Conservation (phyloP, 257 asterid genomes). For the Nicotiana noctiflora region DNA sequence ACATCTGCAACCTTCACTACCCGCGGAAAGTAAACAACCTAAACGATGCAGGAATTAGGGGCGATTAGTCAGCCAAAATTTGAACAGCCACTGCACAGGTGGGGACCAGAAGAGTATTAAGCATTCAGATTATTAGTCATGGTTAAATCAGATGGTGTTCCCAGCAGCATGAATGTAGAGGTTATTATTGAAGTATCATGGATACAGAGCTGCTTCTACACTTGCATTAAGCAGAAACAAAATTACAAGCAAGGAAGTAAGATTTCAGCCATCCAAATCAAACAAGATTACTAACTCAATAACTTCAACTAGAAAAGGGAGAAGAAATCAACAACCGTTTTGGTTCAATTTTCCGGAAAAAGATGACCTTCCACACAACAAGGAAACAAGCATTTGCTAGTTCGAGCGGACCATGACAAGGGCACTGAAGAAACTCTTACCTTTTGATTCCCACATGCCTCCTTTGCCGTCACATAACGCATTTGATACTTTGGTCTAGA, state of each 20-base stretch:
- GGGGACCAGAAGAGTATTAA: neutral
- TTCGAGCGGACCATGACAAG: neutral
- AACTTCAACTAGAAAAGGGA: neutral
- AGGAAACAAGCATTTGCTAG: neutral
- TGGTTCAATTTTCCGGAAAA: neutral
- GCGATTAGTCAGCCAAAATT: slow-evolving; percentile 9
- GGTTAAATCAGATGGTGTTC: neutral
- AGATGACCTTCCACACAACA: neutral
- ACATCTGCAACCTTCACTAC: slow-evolving; percentile 81
- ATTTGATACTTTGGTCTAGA: slow-evolving; percentile 96
- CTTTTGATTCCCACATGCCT: slow-evolving; percentile 85
- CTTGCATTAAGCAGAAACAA: neutral
- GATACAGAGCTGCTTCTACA: neutral
- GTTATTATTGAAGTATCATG: neutral
- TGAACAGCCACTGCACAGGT: slow-evolving; percentile 2
- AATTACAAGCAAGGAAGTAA: neutral
- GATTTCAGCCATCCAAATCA: neutral
- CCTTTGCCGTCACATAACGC: slow-evolving; percentile 89
- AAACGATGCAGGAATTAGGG: slow-evolving; percentile 15
- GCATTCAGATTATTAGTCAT: neutral
- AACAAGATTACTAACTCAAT: neutral
- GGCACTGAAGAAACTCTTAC: slow-evolving; percentile 29
- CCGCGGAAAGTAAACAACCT: slow-evolving; percentile 93
- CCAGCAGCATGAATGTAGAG: neutral
- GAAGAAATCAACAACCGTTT: neutral